Evolutionary conservation across 2,329 filamentous ascomycete genomes (phyloP).

Genomic region (Balansia obtecta): DNA sequence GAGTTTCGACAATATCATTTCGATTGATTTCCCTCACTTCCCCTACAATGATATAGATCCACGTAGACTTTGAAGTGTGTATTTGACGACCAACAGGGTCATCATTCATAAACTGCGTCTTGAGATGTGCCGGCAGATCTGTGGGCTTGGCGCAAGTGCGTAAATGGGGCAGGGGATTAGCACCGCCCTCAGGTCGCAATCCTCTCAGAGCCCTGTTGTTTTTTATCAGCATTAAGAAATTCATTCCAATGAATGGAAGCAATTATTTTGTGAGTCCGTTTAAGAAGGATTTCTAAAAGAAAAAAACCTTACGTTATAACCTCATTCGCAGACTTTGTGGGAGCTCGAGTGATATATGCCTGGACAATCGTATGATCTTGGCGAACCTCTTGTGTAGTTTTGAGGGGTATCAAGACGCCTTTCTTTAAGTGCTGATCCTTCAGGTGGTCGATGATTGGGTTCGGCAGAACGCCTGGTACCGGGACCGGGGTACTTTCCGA

Average conservation of each 20-base stretch:
- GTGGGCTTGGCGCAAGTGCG: constrained; percentile 62
- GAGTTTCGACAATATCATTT: constrained; percentile 35
- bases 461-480: constrained; percentile 15
- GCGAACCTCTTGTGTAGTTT: constrained; percentile 50
- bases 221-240: constrained; percentile 8
- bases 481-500: not conserved
- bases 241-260: not conserved
- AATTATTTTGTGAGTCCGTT: not conserved
- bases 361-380: constrained; percentile 46
- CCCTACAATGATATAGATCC: constrained; percentile 46
- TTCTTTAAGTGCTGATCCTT: constrained; percentile 23
- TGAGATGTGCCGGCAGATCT: constrained; percentile 54
- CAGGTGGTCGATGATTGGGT: constrained; percentile 25
- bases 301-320: constrained; percentile 55
- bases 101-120: constrained; percentile 48
- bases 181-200: constrained; percentile 45
- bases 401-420: constrained; percentile 47
- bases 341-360: constrained; percentile 60
- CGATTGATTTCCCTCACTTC: constrained; percentile 38
- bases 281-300: not conserved
- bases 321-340: constrained; percentile 57
- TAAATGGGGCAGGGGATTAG: constrained; percentile 57
- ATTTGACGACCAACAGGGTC: constrained; percentile 40
- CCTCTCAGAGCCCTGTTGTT: constrained; percentile 38
- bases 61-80: constrained; percentile 47